These are phyloP conservation scores for Syzygium grande DNA, from an alignment of 345 rosid genomes.

Conservation along the genomic window DNA sequence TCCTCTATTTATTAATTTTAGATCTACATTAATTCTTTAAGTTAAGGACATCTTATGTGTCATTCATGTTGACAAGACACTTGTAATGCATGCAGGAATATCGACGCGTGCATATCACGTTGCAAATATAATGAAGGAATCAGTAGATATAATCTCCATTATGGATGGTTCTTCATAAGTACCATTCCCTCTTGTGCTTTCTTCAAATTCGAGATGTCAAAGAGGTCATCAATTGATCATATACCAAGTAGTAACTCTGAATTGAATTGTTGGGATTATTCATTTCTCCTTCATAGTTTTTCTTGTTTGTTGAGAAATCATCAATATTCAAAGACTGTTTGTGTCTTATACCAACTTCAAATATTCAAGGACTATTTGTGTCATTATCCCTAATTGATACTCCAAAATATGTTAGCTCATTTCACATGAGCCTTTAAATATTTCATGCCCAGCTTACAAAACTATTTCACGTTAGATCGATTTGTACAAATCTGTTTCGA, in stretches of 20 bases:
- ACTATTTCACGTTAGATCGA: neutral
- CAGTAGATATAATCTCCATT: neutral
- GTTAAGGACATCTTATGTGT: neutral
- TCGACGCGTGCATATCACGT: constrained; percentile 25
- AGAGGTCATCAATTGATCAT: too few species aligned
- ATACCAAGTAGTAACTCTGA: too few species aligned
- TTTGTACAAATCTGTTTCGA: neutral
- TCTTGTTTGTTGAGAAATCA: too few species aligned
- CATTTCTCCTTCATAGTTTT: too few species aligned
- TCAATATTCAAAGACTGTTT: too few species aligned
- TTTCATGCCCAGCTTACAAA: neutral
- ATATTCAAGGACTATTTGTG: too few species aligned
- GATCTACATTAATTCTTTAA: neutral
- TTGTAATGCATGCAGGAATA: constrained; percentile 57
- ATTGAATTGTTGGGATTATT: too few species aligned
- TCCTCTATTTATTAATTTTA: neutral
- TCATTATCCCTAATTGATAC: neutral
- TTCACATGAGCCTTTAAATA: neutral
- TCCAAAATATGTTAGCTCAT: neutral
- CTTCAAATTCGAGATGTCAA: neutral
- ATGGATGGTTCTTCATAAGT: constrained; percentile 90
- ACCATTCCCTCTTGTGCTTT: neutral
- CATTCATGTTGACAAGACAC: neutral
- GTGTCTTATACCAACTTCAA: too few species aligned
- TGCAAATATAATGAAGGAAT: too few species aligned